phyloP scores from a whole-genome alignment of 2,329 filamentous ascomycete genomes.

The Calycina marina region DNA sequence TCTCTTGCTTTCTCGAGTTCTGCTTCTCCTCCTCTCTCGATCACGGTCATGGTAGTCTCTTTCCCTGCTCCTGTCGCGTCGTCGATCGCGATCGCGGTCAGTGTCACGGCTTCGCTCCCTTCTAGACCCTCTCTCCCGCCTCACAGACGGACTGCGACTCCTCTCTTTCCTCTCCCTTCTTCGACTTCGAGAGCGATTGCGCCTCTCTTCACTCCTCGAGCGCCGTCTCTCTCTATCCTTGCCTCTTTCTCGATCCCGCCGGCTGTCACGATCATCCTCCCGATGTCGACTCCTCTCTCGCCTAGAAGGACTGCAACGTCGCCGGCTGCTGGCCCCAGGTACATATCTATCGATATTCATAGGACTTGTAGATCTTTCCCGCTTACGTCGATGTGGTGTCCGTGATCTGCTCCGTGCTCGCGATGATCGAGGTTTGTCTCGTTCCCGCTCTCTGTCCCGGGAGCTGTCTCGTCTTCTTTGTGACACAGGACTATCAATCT shows the following conservation, averaged over 20 bases:
- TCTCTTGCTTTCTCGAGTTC: conserved; percentile 11
- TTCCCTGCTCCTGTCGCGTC: conserved; percentile 5
- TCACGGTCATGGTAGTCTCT: conserved; percentile 7
- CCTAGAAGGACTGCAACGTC: conserved; percentile 15
- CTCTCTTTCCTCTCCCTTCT: conserved; percentile 6
- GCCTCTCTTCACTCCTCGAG: conserved; percentile 5
- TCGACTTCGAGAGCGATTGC: conserved; percentile 7
- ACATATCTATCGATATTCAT: conserved; percentile 23
- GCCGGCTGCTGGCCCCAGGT: conserved; percentile 13
- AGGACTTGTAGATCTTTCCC: conserved; percentile 21
- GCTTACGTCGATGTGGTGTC: conserved; percentile 14
- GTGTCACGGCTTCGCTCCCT: conserved; percentile 12
- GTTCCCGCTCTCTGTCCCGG: conserved; percentile 18
- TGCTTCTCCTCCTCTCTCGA: conserved; percentile 12
- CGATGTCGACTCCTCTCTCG: conserved; percentile 8
- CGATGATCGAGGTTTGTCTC: conserved; percentile 19
- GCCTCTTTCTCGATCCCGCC: conserved; percentile 6
- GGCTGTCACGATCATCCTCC: conserved; percentile 9
- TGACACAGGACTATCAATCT: conserved; percentile 13
- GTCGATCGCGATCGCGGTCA: conserved; percentile 8
- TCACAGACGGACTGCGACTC: conserved; percentile 7
- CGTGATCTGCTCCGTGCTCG: conserved; percentile 21
- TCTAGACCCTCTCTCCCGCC: conserved; percentile 5
- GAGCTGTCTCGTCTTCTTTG: conserved; percentile 20
- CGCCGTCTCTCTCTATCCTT: conserved; percentile 3